A percentile compares a stretch with the other conserved stretches of the same genome.
Evolutionary conservation across 1,284 basidiomycete genomes (phyloP).

Genomic region (Puccinia brachypodii): DNA sequence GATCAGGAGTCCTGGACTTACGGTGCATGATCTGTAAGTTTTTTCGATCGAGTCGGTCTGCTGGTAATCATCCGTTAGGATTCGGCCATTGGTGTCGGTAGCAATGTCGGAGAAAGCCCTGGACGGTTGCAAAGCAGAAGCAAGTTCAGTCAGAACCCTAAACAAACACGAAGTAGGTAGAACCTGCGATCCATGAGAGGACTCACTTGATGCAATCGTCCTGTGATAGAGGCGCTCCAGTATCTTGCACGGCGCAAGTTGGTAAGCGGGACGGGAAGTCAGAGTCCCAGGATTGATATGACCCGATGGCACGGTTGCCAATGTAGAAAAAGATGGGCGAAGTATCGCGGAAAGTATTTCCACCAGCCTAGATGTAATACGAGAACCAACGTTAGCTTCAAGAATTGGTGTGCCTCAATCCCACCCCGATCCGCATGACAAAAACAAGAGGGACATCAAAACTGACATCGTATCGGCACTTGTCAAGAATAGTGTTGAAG

Average conservation of each 20-base stretch:
- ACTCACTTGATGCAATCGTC: neutral
- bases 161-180: neutral
- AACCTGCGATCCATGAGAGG: neutral
- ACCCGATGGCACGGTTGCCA: neutral
- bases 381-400: no score
- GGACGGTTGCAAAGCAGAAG: neutral
- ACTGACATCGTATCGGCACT: constrained; percentile 1
- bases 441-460: no score
- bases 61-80: neutral
- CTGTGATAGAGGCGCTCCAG: neutral
- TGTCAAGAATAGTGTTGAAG: neutral
- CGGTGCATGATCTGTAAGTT: neutral
- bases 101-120: neutral
- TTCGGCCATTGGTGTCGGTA: neutral
- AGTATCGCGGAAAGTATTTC: neutral
- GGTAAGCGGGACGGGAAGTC: neutral
- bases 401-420: no score
- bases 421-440: no score
- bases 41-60: neutral
- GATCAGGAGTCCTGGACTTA: no score
- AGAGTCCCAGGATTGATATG: neutral
- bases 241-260: neutral
- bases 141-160: neutral
- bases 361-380: neutral
- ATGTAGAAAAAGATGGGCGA: neutral